These are phyloP conservation scores for Pseudocercospora cruenta DNA, from an alignment of 2,329 filamentous ascomycete species.

Conservation along the genomic window DNA sequence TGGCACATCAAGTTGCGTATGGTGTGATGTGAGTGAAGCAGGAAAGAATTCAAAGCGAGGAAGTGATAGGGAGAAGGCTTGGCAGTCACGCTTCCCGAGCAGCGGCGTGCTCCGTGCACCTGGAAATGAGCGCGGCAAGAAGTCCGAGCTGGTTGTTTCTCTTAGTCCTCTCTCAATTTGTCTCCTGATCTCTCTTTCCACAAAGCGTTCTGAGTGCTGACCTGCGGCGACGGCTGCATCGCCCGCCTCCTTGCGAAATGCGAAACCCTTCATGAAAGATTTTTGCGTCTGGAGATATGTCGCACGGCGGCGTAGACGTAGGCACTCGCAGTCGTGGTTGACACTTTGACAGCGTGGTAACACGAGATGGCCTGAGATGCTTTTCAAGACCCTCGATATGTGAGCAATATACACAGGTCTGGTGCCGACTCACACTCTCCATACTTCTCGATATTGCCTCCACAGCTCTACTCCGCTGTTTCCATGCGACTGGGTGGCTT, in stretches of 20 bases:
- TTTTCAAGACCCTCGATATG: not conserved
- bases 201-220: not conserved
- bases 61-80: not conserved
- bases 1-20: not conserved
- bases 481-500: not conserved
- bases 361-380: not conserved
- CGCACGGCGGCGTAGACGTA: not conserved
- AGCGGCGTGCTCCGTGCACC: not conserved
- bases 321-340: not conserved
- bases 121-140: not conserved
- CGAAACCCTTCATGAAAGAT: not conserved
- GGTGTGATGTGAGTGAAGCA: slow-evolving; percentile 1
- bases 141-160: not conserved
- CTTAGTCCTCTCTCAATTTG: not conserved
- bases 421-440: not conserved
- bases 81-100: not conserved
- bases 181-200: slow-evolving; percentile 2
- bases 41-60: not conserved
- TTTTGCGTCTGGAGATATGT: not conserved
- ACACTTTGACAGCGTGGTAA: not conserved
- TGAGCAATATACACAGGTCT: not conserved
- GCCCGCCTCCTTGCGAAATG: not conserved
- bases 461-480: not conserved
- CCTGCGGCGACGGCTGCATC: too few relatives aligned
- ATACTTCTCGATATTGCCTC: not conserved